Base-by-base conservation (phyloP, 1,284 basidiomycete genomes). In the Cerrena zonata region DNA sequence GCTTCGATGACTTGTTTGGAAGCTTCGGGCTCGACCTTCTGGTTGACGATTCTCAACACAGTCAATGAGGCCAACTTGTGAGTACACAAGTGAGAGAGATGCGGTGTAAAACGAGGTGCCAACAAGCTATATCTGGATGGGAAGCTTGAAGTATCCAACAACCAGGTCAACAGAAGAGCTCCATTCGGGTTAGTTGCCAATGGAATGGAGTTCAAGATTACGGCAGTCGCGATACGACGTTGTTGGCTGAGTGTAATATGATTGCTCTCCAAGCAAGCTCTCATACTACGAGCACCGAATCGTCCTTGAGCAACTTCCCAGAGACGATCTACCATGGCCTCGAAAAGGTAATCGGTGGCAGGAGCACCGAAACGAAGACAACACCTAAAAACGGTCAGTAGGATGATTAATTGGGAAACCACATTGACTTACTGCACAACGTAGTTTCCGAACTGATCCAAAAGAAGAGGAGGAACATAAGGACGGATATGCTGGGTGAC, bases 401-500 rank as follows among this genome's bases (percentile, higher is more conserved):
- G 22, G 23, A 25, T 3, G 23, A 7, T 4, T 36, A 41, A 50
- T 13, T 25, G 12, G 38, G 39, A 3, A 22, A 30, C 37, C 12
- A 38, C 27, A 30, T 39, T 40, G 26, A 77, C 86, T 67, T 64
- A 90, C 88, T 95, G 92, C 42, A 96, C 91, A 53, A 99, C 95
- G 65, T 99, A 99, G 70, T 99, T 99, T 51, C 96, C 96, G 58
- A 96, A 94, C 64, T 94, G 90, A 66, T 98, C 95, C 44, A 98
- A 79, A 50, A 99, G 80, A 25, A 99, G 78, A 12, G 96, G 92
- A 44, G 96, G 96, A 5, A 91, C 83, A 65, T 94, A 99, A 0
- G 96, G 86, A 47, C 90, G 76, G 54, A 99, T 69, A 65, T 96
- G 89, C 64, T 89, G 83, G 41, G 88, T 84, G 61, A 99, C 86